A percentile compares a stretch with the other conserved stretches of the same genome.
Evolutionary conservation across 257 asterid genomes (phyloP).

Genomic region (Pogostemon cablin): DNA sequence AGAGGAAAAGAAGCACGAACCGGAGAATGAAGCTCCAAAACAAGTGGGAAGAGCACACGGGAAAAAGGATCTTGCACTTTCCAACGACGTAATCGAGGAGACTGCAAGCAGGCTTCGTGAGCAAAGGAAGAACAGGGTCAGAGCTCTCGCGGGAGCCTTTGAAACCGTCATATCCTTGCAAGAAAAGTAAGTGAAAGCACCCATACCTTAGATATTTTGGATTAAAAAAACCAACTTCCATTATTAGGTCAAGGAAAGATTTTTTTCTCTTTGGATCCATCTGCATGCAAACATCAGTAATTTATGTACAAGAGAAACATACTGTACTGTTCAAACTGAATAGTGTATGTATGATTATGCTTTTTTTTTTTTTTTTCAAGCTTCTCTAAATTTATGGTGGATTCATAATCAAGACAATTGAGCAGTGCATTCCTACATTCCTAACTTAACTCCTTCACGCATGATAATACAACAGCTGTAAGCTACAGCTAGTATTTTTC

Average conservation of each 20-base stretch:
- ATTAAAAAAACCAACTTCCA: not conserved
- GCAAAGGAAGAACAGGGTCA: slow-evolving; percentile 56
- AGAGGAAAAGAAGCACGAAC: slow-evolving; percentile 35
- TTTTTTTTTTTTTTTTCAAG: not conserved
- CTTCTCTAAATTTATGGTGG: slow-evolving; percentile 7
- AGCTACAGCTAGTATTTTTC: not conserved
- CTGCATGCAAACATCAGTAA: slow-evolving; percentile 25
- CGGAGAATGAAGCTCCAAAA: slow-evolving; percentile 32
- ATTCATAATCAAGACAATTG: not conserved
- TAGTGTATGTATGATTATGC: slow-evolving; percentile 14
- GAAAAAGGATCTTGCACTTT: slow-evolving; percentile 44
- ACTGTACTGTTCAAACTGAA: slow-evolving; percentile 19
- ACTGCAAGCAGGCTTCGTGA: slow-evolving; percentile 55
- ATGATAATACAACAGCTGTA: not conserved
- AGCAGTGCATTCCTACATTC: not conserved
- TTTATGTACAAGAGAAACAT: slow-evolving; percentile 18
- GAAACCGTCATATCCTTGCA: slow-evolving; percentile 61
- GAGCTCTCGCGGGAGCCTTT: slow-evolving; percentile 71
- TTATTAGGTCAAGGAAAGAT: not conserved
- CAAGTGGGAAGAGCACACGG: slow-evolving; percentile 35
- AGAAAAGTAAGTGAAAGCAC: slow-evolving; percentile 40
- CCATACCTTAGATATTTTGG: not conserved
- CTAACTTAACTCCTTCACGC: not conserved
- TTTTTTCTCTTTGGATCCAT: not conserved
- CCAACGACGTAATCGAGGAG: slow-evolving; percentile 56